Base-by-base conservation (phyloP, 768 basidiomycete species). In the Rhodotorula toruloides region DNA sequence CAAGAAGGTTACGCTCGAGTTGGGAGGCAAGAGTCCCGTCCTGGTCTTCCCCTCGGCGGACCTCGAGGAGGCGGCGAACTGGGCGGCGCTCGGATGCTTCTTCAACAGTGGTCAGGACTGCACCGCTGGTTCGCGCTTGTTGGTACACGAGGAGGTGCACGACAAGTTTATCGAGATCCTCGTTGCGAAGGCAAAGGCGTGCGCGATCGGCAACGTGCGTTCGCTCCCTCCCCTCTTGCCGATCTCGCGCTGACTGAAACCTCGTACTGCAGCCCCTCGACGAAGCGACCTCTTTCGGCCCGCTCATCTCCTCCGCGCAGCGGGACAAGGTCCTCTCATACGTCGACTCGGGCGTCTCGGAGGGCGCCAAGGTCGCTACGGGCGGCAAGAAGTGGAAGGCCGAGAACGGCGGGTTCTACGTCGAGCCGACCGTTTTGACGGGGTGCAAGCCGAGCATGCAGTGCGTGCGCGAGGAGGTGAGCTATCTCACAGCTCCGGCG, bases 1-100 rank as follows among this genome's bases (percentile, higher is more conserved):
- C 66, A 98, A 98, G 79, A 94, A 93, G 82, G 91, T 94, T 42
- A 91, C 91, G 32, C 82, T 98, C 54, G 93, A 98, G 77, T 84
- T 98, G 8, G 62, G 62, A 37, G 62, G 92, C 53, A 96, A 97
- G 79, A 47, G 73, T 6, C 76, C 78, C 48, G 67, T 72, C 34
- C 62, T 98, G 66, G 80, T 98, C 71, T 97, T 97, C 74, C 87
- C 90, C 73, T 87, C 87, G 50, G 92, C 92, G 48, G 87, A 97
- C 77, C 79, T 96, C 62, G 89, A 94, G 65, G 85, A 91, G 82
- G 88, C 79, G 17, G 77, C 76, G 4, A 67, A 73, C 31, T 80
- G 79, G 78, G 69, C 76, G 21, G 52, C 57, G 1, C 48, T 65
- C 62, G 78, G 78, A 25, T 74, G 77, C 47, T 79, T 72, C 68